A percentile compares a stretch with the other conserved stretches of the same genome.
These are phyloP conservation scores for Trichosporon sp. DNA, from an alignment of 1,284 basidiomycete genomes.

Conservation along the genomic window DNA sequence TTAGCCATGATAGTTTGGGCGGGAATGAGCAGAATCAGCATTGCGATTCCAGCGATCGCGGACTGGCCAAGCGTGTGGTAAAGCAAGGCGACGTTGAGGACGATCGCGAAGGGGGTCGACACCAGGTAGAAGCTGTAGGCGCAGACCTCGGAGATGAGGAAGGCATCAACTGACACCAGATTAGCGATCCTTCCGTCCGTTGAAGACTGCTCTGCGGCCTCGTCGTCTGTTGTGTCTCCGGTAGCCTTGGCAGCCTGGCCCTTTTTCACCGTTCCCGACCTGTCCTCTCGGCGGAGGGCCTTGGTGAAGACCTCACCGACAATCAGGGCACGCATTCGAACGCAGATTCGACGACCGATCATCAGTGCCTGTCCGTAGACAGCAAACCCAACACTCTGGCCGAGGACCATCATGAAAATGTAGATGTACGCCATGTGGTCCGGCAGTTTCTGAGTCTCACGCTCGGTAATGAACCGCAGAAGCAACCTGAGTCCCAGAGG, in stretches of 20 bases:
- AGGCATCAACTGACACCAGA: slow-evolving; percentile 62
- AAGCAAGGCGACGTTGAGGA: slow-evolving; percentile 58
- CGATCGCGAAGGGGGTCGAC: slow-evolving; percentile 57
- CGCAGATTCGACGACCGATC: slow-evolving; percentile 59
- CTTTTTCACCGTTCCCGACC: slow-evolving; percentile 51
- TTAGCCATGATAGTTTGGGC: slow-evolving; percentile 55
- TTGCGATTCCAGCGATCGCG: slow-evolving; percentile 57
- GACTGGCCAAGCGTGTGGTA: slow-evolving; percentile 57
- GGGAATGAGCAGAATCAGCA: slow-evolving; percentile 56
- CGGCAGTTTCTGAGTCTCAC: slow-evolving; percentile 48
- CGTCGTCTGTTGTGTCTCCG: slow-evolving; percentile 30
- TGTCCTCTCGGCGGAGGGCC: slow-evolving; percentile 60
- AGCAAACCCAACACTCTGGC: slow-evolving; percentile 56
- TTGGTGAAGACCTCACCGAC: slow-evolving; percentile 63
- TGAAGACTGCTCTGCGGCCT: slow-evolving; percentile 42
- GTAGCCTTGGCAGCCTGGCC: slow-evolving; percentile 32
- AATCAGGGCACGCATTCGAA: slow-evolving; percentile 59
- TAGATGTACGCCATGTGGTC: slow-evolving; percentile 61
- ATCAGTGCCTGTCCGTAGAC: slow-evolving; percentile 58
- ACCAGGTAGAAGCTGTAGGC: slow-evolving; percentile 54
- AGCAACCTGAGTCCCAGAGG: slow-evolving; percentile 60
- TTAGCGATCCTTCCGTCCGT: slow-evolving; percentile 62
- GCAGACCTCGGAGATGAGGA: slow-evolving; percentile 54
- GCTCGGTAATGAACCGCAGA: slow-evolving; percentile 58
- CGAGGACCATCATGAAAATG: slow-evolving; percentile 59